Evolutionary conservation across 2,329 filamentous ascomycete species (phyloP).

Genomic region (Bipolaris oryzae): DNA sequence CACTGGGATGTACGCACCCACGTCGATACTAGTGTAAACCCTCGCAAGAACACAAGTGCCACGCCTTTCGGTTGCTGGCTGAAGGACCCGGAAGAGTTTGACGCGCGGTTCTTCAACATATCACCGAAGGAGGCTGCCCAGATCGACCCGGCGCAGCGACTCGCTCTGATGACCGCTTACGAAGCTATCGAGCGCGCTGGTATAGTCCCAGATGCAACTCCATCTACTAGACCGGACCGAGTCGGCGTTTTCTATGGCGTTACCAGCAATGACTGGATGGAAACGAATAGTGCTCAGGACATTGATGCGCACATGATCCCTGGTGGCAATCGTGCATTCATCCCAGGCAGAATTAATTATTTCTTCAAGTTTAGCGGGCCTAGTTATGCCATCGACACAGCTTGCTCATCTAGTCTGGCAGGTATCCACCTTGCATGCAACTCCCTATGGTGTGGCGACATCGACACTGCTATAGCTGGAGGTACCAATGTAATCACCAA

Average conservation of each 20-base stretch:
- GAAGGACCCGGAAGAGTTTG: slow-evolving; percentile 18
- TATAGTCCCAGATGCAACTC: slow-evolving; percentile 34
- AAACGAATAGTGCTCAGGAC: slow-evolving; percentile 13
- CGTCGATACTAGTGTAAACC: slow-evolving; percentile 20
- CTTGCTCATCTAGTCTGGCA: slow-evolving; percentile 33
- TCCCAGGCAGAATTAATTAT: slow-evolving; percentile 52
- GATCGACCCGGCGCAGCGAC: slow-evolving; percentile 32
- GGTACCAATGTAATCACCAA: slow-evolving; percentile 34
- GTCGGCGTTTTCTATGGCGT: slow-evolving; percentile 43
- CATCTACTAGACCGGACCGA: slow-evolving; percentile 35
- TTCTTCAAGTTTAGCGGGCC: slow-evolving; percentile 48
- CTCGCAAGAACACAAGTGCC: slow-evolving; percentile 17
- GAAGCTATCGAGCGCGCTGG: slow-evolving; percentile 29
- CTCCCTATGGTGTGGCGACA: slow-evolving; percentile 19
- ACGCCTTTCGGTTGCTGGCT: slow-evolving; percentile 31
- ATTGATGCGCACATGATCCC: slow-evolving; percentile 50
- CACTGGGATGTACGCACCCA: neutral
- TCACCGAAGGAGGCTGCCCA: slow-evolving; percentile 31
- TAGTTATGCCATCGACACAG: slow-evolving; percentile 49
- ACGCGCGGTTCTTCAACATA: slow-evolving; percentile 38
- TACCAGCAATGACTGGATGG: slow-evolving; percentile 36
- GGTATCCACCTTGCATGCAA: slow-evolving; percentile 35
- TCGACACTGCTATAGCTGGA: slow-evolving; percentile 29
- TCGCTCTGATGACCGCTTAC: slow-evolving; percentile 33
- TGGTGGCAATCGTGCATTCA: slow-evolving; percentile 54